phyloP scores from a whole-genome alignment of 495 filamentous ascomycete species.

The Lasiosphaeriaceae sp. region DNA sequence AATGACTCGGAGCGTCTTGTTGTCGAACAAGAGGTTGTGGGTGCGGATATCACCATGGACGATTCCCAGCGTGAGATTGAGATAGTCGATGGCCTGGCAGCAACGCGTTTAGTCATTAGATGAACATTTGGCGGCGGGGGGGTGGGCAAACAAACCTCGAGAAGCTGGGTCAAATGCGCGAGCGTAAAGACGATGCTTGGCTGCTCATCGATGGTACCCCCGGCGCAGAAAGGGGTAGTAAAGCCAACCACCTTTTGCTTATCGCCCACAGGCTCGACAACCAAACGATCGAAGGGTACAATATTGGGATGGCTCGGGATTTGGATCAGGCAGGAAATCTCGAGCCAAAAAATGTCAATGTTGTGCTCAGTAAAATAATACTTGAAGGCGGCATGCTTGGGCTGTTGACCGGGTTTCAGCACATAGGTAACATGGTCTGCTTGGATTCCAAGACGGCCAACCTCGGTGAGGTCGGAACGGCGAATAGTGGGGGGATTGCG shows the following conservation, averaged over 20 bases:
- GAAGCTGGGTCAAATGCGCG: conserved; percentile 4
- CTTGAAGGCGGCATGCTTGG: conserved; percentile 13
- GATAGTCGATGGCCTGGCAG: conserved; percentile 11
- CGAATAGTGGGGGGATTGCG: not conserved
- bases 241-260: not conserved
- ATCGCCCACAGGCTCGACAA: conserved; percentile 20
- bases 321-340: conserved; percentile 29
- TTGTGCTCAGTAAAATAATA: conserved; percentile 11
- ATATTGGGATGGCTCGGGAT: conserved; percentile 36
- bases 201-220: conserved; percentile 3
- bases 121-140: not conserved
- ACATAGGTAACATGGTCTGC: conserved; percentile 6
- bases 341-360: conserved; percentile 26
- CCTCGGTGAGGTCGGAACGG: conserved; percentile 8
- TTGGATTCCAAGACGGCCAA: conserved; percentile 9
- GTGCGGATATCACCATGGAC: conserved; percentile 5
- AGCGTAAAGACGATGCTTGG: conserved; percentile 3
- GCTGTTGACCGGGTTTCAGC: not conserved
- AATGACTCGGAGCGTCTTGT: conserved; percentile 2
- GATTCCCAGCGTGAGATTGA: conserved; percentile 9
- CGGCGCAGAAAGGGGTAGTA: conserved; percentile 5
- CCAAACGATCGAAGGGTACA: conserved; percentile 30
- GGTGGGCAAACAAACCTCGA: not conserved
- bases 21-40: conserved; percentile 7
- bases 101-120: not conserved